Evolutionary conservation across 331 rosid species (phyloP), one percentile per base, ranked within the genome.

Genomic region (Phaseolus coccineus): DNA sequence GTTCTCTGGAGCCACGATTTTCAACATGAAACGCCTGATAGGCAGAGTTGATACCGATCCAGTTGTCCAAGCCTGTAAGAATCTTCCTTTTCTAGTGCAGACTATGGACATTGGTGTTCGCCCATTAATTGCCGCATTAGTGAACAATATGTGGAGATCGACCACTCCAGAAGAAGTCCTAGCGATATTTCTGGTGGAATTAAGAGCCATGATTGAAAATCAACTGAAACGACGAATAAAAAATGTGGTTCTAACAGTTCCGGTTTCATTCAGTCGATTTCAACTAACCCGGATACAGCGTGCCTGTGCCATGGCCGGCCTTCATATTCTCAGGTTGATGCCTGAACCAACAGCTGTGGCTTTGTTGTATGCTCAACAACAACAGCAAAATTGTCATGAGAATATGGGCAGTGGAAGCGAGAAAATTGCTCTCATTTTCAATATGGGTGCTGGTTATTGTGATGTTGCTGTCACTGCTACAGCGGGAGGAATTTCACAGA

Each of bases 281-380:
- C 97, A 92, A 88, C 85, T 91, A 44, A 84, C 93, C 14, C 94
- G 96, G 5, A 79, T 92, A 44, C 93, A 91, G 71, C 86, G 97
- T 42, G 94, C 99, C 77, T 95, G 97, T 79, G 97, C 92, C 12
- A 91, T 91, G 93, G 97, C 97, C 74, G 97, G 99, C 71, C 92
- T 95, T 73, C 94, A 84, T 69, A 87, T 90, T 66, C 91, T 90
- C 48, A 82, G 94, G 52, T 62, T 91, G 76, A 95, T 95, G 96
- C 96, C 96, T 62, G 97, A 95, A 80, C 99, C 97, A 46, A 95
- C 97, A 46, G 99, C 99, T 3, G 89, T 95, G 78, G 99, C 97
- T 16, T 79, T 95, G 87, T 71, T 95, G 51, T 91, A 92, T 64
- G 94, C 91, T 9, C 97, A 90, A 80, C 90, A 89, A 58, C 91